Percentiles rank a stretch among this genome's conserved stretches.
phyloP scores from a whole-genome alignment of 805 yeast genomes.

The Sugiyamaella mastotermitis region DNA sequence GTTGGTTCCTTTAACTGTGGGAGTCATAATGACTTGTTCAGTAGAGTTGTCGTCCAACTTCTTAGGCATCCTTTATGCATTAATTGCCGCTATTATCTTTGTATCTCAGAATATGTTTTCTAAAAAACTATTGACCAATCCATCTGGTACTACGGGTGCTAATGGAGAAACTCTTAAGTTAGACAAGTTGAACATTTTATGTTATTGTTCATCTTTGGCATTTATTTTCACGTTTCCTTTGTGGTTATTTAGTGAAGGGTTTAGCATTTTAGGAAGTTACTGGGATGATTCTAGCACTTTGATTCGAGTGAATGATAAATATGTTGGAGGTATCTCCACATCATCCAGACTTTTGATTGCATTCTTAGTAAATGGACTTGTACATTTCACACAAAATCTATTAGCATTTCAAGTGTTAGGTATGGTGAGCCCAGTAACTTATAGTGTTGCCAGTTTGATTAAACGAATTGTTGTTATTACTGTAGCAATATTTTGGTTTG shows the following conservation, averaged over 20 bases:
- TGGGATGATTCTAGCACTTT: not conserved
- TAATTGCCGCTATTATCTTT: conserved; percentile 64
- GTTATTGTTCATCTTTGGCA: conserved; percentile 74
- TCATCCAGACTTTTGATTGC: conserved; percentile 30
- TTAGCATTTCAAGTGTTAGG: conserved; percentile 79
- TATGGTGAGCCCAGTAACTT: conserved; percentile 74
- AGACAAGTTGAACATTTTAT: conserved; percentile 73
- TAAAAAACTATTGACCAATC: conserved; percentile 61
- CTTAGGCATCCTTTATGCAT: conserved; percentile 63
- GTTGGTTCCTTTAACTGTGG: conserved; percentile 68
- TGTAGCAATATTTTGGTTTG: conserved; percentile 64
- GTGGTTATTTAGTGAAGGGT: conserved; percentile 58
- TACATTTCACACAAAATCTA: conserved; percentile 75
- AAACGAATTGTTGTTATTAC: conserved; percentile 81
- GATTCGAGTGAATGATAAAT: not conserved
- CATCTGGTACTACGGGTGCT: conserved; percentile 14
- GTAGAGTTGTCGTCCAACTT: conserved; percentile 41
- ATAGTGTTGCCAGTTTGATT: conserved; percentile 81
- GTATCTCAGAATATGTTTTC: conserved; percentile 85
- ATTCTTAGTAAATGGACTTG: conserved; percentile 59
- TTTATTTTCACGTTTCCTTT: conserved; percentile 65
- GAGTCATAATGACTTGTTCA: conserved; percentile 66
- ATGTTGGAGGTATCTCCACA: not conserved
- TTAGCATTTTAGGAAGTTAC: conserved; percentile 6
- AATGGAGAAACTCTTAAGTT: conserved; percentile 40